Conservation (phyloP, 2,329 filamentous ascomycete species). For the Xylariales sp. region DNA sequence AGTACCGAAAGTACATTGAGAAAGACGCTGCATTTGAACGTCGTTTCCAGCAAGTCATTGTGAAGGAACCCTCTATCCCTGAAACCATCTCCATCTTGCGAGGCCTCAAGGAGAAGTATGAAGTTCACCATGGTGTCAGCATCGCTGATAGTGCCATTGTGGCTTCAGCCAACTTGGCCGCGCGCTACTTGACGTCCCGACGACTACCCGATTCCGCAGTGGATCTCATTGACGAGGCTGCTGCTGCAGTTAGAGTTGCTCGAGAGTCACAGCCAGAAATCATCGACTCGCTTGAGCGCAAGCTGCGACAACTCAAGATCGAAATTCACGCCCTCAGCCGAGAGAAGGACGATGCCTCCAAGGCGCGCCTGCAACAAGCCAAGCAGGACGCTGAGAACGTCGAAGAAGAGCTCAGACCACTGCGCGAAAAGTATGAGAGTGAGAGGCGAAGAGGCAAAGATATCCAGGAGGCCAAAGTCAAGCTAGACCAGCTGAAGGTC, state of each 20-base stretch:
- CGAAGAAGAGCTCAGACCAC: conserved; percentile 83
- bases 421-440: conserved; percentile 92
- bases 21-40: conserved; percentile 98
- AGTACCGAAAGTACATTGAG: conserved; percentile 98
- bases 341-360: conserved; percentile 92
- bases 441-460: conserved; percentile 89
- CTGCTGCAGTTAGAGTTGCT: conserved; percentile 91
- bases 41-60: conserved; percentile 95
- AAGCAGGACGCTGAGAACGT: conserved; percentile 91
- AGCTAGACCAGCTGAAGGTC: conserved; percentile 85
- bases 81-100: conserved; percentile 98
- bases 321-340: conserved; percentile 93
- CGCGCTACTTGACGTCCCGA: conserved; percentile 86
- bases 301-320: conserved; percentile 86
- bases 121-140: conserved; percentile 95
- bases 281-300: conserved; percentile 90
- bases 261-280: conserved; percentile 95
- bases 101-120: conserved; percentile 95
- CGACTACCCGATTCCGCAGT: conserved; percentile 95
- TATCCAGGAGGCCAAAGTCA: conserved; percentile 91
- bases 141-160: conserved; percentile 94
- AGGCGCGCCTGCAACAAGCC: conserved; percentile 74
- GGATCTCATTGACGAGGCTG: conserved; percentile 92
- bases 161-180: conserved; percentile 82
- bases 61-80: conserved; percentile 84